These are phyloP conservation scores for Papiliotrema terrestris DNA, from an alignment of 1,284 basidiomycete genomes.

Conservation along the genomic window DNA sequence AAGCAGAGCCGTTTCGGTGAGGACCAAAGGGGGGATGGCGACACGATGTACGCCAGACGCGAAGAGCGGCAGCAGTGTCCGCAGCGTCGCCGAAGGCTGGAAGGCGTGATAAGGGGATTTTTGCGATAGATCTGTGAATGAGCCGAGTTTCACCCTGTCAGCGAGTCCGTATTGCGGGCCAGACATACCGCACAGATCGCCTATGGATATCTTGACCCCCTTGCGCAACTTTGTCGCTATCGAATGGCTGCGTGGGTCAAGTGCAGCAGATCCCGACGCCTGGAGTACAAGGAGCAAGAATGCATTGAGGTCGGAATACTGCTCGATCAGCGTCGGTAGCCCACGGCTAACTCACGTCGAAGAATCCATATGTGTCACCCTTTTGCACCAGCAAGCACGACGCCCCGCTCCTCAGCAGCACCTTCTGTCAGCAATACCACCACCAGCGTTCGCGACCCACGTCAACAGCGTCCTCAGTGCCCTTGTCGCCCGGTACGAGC, in stretches of 20 bases:
- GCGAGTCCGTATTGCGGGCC: neutral
- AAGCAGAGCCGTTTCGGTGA: constrained; percentile 25
- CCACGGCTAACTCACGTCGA: constrained; percentile 28
- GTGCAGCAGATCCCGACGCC: constrained; percentile 13
- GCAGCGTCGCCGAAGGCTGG: constrained; percentile 16
- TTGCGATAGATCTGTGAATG: constrained; percentile 29
- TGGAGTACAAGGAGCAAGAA: constrained; percentile 35
- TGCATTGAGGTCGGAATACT: constrained; percentile 40
- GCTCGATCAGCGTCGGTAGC: neutral
- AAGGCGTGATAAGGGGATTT: constrained; percentile 35
- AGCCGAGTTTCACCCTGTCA: neutral
- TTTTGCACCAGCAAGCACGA: constrained; percentile 25
- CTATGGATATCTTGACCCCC: constrained; percentile 17
- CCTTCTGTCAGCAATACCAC: constrained; percentile 7
- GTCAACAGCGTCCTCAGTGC: constrained; percentile 37
- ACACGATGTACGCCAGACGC: constrained; percentile 36
- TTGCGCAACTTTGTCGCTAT: neutral
- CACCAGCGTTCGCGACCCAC: constrained; percentile 8
- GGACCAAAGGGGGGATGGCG: constrained; percentile 22
- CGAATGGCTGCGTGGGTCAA: neutral
- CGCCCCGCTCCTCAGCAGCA: constrained; percentile 18
- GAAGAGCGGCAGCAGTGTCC: constrained; percentile 30
- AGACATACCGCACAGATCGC: constrained; percentile 28
- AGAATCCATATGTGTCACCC: constrained; percentile 22
- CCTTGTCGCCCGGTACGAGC: constrained; percentile 16